Evolutionary conservation across 2,329 filamentous ascomycete species (phyloP).

Genomic region (Ophiocordyceps polyrhachis-furcata): DNA sequence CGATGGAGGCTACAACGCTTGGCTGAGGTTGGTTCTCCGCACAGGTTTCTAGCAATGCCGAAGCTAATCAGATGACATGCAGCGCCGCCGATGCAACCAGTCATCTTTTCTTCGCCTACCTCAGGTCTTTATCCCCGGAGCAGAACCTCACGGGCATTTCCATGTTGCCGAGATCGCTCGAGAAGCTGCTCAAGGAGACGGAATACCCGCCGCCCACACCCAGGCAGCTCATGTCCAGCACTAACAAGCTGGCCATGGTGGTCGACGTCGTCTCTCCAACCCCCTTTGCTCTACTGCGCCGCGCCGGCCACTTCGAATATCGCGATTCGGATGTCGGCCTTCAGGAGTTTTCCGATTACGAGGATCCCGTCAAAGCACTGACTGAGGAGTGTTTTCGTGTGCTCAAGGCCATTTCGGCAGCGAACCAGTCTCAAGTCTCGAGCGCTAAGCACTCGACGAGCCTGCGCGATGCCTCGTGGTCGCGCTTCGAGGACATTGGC

Average conservation of each 20-base stretch:
- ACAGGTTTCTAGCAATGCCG: neutral
- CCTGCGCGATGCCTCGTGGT: conserved; percentile 80
- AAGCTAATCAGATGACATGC: conserved; percentile 1
- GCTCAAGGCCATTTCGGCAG: conserved; percentile 67
- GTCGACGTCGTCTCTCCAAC: conserved; percentile 90
- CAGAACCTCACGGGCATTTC: conserved; percentile 62
- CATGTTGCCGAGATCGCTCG: conserved; percentile 71
- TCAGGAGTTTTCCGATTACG: conserved; percentile 69
- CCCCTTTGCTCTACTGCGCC: conserved; percentile 74
- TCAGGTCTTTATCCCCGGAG: conserved; percentile 76
- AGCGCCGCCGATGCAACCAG: conserved; percentile 90
- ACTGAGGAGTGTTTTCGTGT: conserved; percentile 92
- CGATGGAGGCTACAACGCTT: conserved; percentile 80
- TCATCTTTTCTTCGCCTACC: conserved; percentile 94
- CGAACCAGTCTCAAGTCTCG: conserved; percentile 68
- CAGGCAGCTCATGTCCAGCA: conserved; percentile 56
- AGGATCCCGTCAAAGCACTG: conserved; percentile 72
- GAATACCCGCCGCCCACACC: conserved; percentile 80
- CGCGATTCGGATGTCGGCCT: conserved; percentile 73
- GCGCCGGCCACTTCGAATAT: conserved; percentile 91
- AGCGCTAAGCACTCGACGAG: conserved; percentile 53
- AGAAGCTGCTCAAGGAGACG: conserved; percentile 77
- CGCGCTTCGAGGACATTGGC: conserved; percentile 85
- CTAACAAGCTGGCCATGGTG: conserved; percentile 88
- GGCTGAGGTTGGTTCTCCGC: conserved; percentile 40